Evolutionary conservation across 176 grass and related monocot species (phyloP).

Genomic region (Oryza brachyantha): DNA sequence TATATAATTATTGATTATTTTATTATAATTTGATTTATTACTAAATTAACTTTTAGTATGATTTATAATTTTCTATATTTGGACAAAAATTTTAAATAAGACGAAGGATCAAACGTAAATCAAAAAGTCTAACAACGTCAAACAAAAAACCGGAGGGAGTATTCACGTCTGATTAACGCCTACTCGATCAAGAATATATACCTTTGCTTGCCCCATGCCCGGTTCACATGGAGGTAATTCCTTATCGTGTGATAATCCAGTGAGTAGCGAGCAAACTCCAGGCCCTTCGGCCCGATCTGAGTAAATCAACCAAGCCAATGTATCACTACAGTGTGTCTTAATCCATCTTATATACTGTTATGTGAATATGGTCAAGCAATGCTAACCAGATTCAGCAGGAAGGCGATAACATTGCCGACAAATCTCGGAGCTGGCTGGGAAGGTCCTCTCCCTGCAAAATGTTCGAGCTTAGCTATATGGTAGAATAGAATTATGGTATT

Average conservation of each 20-base stretch:
- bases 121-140: too few species aligned
- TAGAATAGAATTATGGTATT: too few species aligned
- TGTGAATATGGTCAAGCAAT: not conserved
- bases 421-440: constrained; percentile 69
- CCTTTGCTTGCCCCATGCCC: constrained; percentile 74
- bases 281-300: constrained; percentile 81
- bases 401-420: constrained; percentile 75
- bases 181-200: not conserved
- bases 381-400: constrained; percentile 77
- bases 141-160: too few species aligned
- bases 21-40: too few species aligned
- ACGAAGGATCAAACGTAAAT: too few species aligned
- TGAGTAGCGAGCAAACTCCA: constrained; percentile 92
- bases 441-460: constrained; percentile 67
- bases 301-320: not conserved
- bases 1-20: too few species aligned
- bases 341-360: too few species aligned
- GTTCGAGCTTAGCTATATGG: too few species aligned
- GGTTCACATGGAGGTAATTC: constrained; percentile 81
- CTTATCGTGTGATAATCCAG: constrained; percentile 84
- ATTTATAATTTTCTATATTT: too few species aligned
- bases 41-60: too few species aligned
- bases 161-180: too few species aligned
- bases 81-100: too few species aligned
- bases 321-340: not conserved